phyloP scores from a whole-genome alignment of 164 flowering plant genomes.

The Berberis thunbergii region DNA sequence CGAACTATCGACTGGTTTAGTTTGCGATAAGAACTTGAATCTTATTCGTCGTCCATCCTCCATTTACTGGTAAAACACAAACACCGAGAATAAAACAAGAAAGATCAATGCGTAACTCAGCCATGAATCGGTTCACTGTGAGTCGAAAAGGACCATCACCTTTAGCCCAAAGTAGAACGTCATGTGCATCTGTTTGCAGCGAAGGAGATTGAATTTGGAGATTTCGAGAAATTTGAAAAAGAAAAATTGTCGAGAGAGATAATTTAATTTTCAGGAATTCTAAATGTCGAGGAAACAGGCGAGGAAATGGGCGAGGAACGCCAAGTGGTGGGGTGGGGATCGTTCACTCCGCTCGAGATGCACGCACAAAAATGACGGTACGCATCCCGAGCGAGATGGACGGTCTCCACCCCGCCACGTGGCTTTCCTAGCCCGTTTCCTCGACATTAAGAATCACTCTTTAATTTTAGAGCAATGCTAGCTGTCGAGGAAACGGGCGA shows the following conservation, averaged over 20 bases:
- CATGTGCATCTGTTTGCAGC: slow-evolving; percentile 83
- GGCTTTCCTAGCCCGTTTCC: too few species aligned
- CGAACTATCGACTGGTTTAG: neutral
- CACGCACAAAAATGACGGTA: too few species aligned
- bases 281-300: too few species aligned
- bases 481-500: too few species aligned
- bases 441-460: too few species aligned
- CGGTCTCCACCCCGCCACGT: too few species aligned
- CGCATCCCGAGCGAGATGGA: too few species aligned
- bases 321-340: too few species aligned
- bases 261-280: neutral
- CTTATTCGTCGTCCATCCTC: slow-evolving; percentile 51
- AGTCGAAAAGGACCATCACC: slow-evolving; percentile 60
- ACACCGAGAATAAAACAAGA: slow-evolving; percentile 47
- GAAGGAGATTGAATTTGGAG: neutral
- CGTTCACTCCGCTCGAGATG: too few species aligned
- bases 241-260: too few species aligned
- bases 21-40: slow-evolving; percentile 17
- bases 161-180: slow-evolving; percentile 80
- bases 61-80: slow-evolving; percentile 76
- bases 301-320: too few species aligned
- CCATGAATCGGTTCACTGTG: slow-evolving; percentile 69
- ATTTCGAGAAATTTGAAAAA: neutral
- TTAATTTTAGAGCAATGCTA: too few species aligned
- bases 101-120: slow-evolving; percentile 43